These are phyloP conservation scores for Neonectria sp. DNA, from an alignment of 2,329 filamentous ascomycete species.

Conservation along the genomic window DNA sequence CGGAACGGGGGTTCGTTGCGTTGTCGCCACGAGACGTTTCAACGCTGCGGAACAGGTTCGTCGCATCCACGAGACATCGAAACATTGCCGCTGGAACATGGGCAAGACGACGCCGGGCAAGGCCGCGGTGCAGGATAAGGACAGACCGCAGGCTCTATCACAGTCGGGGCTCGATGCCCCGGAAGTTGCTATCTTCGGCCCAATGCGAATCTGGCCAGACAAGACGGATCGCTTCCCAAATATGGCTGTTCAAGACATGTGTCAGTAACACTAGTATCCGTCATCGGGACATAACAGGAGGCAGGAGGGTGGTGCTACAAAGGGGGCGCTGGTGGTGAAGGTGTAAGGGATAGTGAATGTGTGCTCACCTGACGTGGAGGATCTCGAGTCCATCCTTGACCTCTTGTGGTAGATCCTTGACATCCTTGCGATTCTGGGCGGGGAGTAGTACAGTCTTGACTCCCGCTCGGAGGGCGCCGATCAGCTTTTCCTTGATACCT, in stretches of 20 bases:
- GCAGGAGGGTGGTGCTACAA: slow-evolving; percentile 37
- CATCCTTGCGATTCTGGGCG: slow-evolving; percentile 91
- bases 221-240: slow-evolving; percentile 92
- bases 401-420: slow-evolving; percentile 90
- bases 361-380: slow-evolving; percentile 84
- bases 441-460: slow-evolving; percentile 95
- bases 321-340: slow-evolving; percentile 34
- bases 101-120: slow-evolving; percentile 8
- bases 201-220: slow-evolving; percentile 94
- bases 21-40: slow-evolving; percentile 40
- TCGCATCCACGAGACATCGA: slow-evolving; percentile 33
- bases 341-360: slow-evolving; percentile 29
- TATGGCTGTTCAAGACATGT: slow-evolving; percentile 72
- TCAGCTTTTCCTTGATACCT: slow-evolving; percentile 98
- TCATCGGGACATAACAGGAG: slow-evolving; percentile 38
- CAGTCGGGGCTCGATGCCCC: slow-evolving; percentile 84
- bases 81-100: slow-evolving; percentile 18
- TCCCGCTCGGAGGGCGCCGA: slow-evolving; percentile 91
- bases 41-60: slow-evolving; percentile 36
- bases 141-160: slow-evolving; percentile 57
- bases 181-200: slow-evolving; percentile 79
- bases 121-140: slow-evolving; percentile 5
- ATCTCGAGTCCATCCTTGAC: slow-evolving; percentile 91
- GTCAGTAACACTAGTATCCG: slow-evolving; percentile 49
- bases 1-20: slow-evolving; percentile 25